phyloP scores from a whole-genome alignment of 2,329 filamentous ascomycete genomes.

The Talaromyces pinophilus region DNA sequence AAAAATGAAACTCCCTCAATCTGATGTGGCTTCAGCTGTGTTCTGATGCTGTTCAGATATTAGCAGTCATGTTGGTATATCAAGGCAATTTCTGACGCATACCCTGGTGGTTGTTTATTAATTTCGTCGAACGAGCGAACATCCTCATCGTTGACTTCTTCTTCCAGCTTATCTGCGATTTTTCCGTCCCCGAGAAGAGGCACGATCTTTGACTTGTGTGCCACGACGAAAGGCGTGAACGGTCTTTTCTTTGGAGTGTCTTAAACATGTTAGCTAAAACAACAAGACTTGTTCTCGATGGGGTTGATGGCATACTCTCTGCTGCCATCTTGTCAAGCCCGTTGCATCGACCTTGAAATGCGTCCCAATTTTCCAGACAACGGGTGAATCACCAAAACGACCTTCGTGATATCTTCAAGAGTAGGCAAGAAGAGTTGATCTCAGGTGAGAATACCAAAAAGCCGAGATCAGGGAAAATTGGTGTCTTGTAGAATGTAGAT shows the following conservation, averaged over 20 bases:
- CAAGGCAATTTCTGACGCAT: not conserved
- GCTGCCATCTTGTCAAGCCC: not conserved
- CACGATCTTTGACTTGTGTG: not conserved
- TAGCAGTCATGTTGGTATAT: not conserved
- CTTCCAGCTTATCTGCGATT: not conserved
- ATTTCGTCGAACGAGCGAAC: not conserved
- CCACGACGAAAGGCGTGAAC: not conserved
- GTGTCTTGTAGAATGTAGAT: too few species aligned
- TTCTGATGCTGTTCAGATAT: slow-evolving; percentile 43
- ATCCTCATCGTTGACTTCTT: not conserved
- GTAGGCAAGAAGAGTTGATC: too few species aligned
- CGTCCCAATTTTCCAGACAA: too few species aligned
- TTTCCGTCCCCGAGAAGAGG: not conserved
- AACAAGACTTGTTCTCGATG: not conserved
- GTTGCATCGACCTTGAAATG: too few species aligned
- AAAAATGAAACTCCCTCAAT: slow-evolving; percentile 54
- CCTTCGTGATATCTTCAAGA: too few species aligned
- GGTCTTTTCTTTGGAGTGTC: not conserved
- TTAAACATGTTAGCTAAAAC: not conserved
- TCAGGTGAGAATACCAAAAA: too few species aligned
- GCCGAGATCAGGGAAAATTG: too few species aligned
- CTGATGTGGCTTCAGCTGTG: slow-evolving; percentile 56
- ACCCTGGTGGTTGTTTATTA: slow-evolving; percentile 7
- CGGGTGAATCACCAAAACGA: too few species aligned
- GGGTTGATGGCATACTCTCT: not conserved